Evolutionary conservation across 208 protist species (phyloP), one percentile per base, ranked within the genome.

Genomic region (Leishmania lainsoni): DNA sequence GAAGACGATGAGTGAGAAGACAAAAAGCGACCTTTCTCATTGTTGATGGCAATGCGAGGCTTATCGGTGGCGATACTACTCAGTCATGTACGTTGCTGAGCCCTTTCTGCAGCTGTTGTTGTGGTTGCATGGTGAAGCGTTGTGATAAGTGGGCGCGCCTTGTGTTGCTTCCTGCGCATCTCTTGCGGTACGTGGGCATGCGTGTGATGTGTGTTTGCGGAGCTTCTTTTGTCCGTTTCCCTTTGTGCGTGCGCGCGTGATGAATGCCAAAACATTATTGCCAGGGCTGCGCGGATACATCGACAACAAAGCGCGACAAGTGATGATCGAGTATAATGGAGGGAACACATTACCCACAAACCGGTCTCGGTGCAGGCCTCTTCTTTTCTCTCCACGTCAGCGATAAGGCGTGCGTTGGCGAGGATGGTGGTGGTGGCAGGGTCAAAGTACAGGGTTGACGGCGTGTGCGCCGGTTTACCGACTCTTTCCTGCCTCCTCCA

Each of bases 1-100:
- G 92, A 95, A 29, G 93, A 97, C 51, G 94, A 97, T 14, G 89
- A 95, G 9, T 92, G 81, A 80, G 76, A 17, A 20, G 45, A 48
- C 22, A 17, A 17, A 20, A n/a, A 17, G 20, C 42, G 10, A 16
- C 68, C 42, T 49, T 20, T 48, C 42, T 72, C 6, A 2, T 35
- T 42, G 42, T 29, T 52, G 22, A 17, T 22, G 6, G 3, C 35
- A 6, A 26, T 16, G 29, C 32, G 39, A 72, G 5, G 32, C 52
- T 2, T 20, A 17, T 26, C 42, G 14, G 32, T 52, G 68, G 35
- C 42, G 42, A 14, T 70, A 35, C 65, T 48, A 70, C 26, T 16
- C 26, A 20, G 26, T 32, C 42, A 51, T 72, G 22, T 16, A 22
- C 39, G 26, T 29, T 26, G 39, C 20, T 72, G 42, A 51, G 39